phyloP scores from a whole-genome alignment of 305 asterid species.

The Fraxinus angustifolia region DNA sequence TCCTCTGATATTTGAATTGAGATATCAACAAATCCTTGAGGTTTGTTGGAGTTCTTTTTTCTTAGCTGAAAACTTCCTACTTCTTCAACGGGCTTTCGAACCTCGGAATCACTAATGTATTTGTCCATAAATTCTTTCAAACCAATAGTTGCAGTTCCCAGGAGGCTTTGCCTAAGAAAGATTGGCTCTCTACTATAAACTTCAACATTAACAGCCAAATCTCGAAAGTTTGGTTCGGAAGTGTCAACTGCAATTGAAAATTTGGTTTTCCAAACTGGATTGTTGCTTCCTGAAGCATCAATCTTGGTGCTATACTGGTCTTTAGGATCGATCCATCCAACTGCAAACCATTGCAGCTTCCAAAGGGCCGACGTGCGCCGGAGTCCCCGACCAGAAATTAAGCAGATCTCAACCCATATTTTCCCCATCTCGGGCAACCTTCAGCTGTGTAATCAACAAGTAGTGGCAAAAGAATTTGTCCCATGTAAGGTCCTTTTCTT shows the following conservation, averaged over 20 bases:
- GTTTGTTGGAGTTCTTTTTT: constrained; percentile 50
- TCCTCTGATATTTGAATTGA: constrained; percentile 56
- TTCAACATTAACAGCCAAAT: constrained; percentile 57
- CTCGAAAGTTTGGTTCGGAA: constrained; percentile 35
- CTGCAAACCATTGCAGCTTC: constrained; percentile 74
- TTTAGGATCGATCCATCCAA: constrained; percentile 64
- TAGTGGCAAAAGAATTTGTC: constrained; percentile 18
- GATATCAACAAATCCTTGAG: constrained; percentile 62
- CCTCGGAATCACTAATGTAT: constrained; percentile 34
- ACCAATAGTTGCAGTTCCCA: constrained; percentile 56
- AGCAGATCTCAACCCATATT: constrained; percentile 59
- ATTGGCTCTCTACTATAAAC: constrained; percentile 68
- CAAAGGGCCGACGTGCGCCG: constrained; percentile 43
- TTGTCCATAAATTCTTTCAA: constrained; percentile 72
- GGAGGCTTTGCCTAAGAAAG: constrained; percentile 56
- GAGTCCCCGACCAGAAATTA: constrained; percentile 68
- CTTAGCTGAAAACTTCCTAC: constrained; percentile 78
- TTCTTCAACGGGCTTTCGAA: constrained; percentile 54
- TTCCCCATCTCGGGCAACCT: constrained; percentile 42
- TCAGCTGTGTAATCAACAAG: constrained; percentile 13
- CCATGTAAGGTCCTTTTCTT: constrained; percentile 31
- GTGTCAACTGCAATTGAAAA: constrained; percentile 43
- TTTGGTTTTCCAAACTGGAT: constrained; percentile 67
- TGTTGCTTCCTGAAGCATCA: constrained; percentile 55
- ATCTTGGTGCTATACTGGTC: constrained; percentile 65